Conservation (phyloP, 2,329 filamentous ascomycete genomes). For the Plectosphaerella plurivora region DNA sequence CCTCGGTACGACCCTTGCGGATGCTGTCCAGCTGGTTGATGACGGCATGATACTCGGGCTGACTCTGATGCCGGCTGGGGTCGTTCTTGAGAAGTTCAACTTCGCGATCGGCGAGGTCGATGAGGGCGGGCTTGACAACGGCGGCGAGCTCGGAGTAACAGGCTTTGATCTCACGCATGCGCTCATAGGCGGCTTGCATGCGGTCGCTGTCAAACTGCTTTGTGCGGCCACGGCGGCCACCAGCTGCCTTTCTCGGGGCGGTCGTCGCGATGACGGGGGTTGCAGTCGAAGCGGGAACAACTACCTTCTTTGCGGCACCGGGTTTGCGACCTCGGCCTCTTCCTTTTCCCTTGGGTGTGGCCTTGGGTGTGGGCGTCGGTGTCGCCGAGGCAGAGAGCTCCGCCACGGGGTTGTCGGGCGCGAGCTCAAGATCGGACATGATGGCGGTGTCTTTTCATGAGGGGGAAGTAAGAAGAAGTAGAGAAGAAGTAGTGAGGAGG, state of each 20-base stretch:
- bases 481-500: not conserved
- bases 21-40: slow-evolving; percentile 40
- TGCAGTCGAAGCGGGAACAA: slow-evolving; percentile 13
- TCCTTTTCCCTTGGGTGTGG: slow-evolving; percentile 16
- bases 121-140: slow-evolving; percentile 58
- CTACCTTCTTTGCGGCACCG: slow-evolving; percentile 17
- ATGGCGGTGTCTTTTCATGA: slow-evolving; percentile 28
- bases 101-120: slow-evolving; percentile 59
- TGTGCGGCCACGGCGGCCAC: slow-evolving; percentile 43
- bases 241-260: slow-evolving; percentile 19
- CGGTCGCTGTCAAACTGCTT: slow-evolving; percentile 51
- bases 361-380: slow-evolving; percentile 10
- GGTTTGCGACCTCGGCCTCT: slow-evolving; percentile 14
- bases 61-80: slow-evolving; percentile 46
- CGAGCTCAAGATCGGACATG: slow-evolving; percentile 14
- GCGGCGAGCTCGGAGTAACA: slow-evolving; percentile 59
- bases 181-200: slow-evolving; percentile 55
- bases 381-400: slow-evolving; percentile 1
- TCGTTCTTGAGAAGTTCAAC: slow-evolving; percentile 54
- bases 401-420: slow-evolving; percentile 9
- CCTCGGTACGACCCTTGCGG: slow-evolving; percentile 22
- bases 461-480: not conserved
- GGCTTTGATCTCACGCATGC: slow-evolving; percentile 63
- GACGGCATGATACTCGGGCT: slow-evolving; percentile 47
- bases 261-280: slow-evolving; percentile 24